Evolutionary conservation across 352 stramenopile genomes (phyloP).

Genomic region (Globisporangium spinosum): DNA sequence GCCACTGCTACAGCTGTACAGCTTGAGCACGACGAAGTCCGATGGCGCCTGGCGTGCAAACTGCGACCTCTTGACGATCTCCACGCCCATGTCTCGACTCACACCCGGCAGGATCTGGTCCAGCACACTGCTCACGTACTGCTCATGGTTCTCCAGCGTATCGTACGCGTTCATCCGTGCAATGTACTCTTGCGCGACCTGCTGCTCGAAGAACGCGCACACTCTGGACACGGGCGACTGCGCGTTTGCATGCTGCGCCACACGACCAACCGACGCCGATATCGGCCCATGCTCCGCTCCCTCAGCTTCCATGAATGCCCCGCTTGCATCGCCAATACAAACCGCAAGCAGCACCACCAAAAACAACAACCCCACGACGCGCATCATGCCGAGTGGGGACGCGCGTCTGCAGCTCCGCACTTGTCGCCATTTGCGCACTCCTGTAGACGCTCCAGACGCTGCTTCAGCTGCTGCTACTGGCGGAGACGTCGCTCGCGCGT

Average conservation of each 20-base stretch:
- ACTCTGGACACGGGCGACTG: slow-evolving; percentile 1
- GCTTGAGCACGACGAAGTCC: slow-evolving; percentile 57
- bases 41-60: slow-evolving; percentile 38
- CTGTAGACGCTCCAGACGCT: neutral
- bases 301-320: neutral
- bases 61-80: slow-evolving; percentile 23
- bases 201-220: slow-evolving; percentile 36
- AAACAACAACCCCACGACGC: slow-evolving; percentile 3
- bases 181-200: slow-evolving; percentile 35
- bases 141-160: slow-evolving; percentile 28
- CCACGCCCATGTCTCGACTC: neutral
- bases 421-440: neutral
- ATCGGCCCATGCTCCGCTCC: neutral
- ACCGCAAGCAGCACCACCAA: neutral
- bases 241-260: neutral
- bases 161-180: slow-evolving; percentile 33
- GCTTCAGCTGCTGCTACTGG: neutral
- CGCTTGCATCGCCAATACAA: neutral
- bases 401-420: neutral
- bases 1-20: slow-evolving; percentile 36
- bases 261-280: neutral
- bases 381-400: neutral
- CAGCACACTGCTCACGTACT: slow-evolving; percentile 24
- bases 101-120: slow-evolving; percentile 6
- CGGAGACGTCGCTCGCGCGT: neutral